Evolutionary conservation across 805 yeast genomes (phyloP), one percentile per base, ranked within the genome.

Genomic region (Saturnispora quitensis): DNA sequence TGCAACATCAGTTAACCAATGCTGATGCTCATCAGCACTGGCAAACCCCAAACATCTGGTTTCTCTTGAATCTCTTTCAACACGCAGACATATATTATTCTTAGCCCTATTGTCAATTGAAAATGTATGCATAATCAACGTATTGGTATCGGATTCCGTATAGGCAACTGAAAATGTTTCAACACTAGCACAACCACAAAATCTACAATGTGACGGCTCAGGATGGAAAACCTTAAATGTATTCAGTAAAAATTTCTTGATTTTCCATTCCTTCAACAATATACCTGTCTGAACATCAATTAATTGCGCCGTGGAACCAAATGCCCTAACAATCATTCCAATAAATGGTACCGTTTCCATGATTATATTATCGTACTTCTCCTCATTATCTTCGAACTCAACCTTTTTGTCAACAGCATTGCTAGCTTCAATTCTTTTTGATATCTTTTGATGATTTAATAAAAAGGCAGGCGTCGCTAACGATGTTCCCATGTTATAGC

Each of bases 41-140:
- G 82, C 87, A 63, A 89, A 86, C 27, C 96, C 96, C 40, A 85
- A 73, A 68, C 97, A 89, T 70, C 96, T 78, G 38, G 87, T 86
- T 68, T 89, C 97, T 60, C 95, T 77, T 2, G 91, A 88, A 67
- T 89, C 97, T 76, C 97, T 84, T 67, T 89, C 97, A 40, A 86
- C 95, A 66, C 96, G 78, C 51, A 89, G 68, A 65, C 97, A 89
- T 40, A 89, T 89, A 58, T 79, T 83, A 52, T 80, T 84, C 60
- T 86, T 85, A 9, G 95, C 89, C 52, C 82, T 73, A 61, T 84
- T 85, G 54, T 82, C 86, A 45, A 83, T 78, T 43, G 78, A 78
- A 60, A 80, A 83, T 0, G 93, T 83, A 60, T 88, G 96, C 69
- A 86, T 69, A 6, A 84, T 80, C 48, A 86, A 65, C 8, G 80